A percentile compares a stretch with the other conserved stretches of the same genome.
These are phyloP conservation scores for Sanghuangporus baumii DNA, from an alignment of 1,284 basidiomycete species.

Conservation along the genomic window DNA sequence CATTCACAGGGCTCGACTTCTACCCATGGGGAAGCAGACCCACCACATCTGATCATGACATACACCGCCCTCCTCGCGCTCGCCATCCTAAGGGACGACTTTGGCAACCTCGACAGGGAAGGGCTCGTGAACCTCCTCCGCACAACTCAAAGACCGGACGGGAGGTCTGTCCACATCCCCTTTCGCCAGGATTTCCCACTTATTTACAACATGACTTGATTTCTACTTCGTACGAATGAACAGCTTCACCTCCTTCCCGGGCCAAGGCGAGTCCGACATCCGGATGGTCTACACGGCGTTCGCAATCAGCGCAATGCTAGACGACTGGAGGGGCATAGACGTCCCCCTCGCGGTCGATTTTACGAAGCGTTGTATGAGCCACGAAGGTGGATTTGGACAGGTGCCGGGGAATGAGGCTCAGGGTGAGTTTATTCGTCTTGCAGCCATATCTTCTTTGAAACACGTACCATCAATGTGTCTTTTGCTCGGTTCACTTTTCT, in stretches of 20 bases:
- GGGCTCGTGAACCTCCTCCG: slow-evolving; percentile 61
- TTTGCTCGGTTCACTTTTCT: neutral
- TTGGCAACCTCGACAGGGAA: slow-evolving; percentile 56
- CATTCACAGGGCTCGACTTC: neutral
- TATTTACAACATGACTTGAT: neutral
- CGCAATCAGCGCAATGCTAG: slow-evolving; percentile 70
- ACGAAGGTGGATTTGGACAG: slow-evolving; percentile 92
- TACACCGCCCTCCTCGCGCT: slow-evolving; percentile 83
- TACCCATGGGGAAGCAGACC: slow-evolving; percentile 39
- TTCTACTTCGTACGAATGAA: neutral
- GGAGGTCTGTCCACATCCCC: slow-evolving; percentile 52
- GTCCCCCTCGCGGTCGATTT: slow-evolving; percentile 55
- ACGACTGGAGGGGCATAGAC: slow-evolving; percentile 75
- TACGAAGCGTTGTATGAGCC: slow-evolving; percentile 71
- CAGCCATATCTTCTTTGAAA: neutral
- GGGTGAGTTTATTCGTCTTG: slow-evolving; percentile 38
- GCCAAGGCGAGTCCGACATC: slow-evolving; percentile 63
- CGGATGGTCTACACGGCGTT: slow-evolving; percentile 89
- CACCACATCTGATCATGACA: slow-evolving; percentile 87
- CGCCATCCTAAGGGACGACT: slow-evolving; percentile 79
- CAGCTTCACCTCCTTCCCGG: slow-evolving; percentile 76
- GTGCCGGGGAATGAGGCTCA: slow-evolving; percentile 79
- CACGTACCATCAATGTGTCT: neutral
- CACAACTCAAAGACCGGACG: slow-evolving; percentile 71
- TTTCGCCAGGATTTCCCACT: neutral